A percentile compares a stretch with the other conserved stretches of the same genome.
Evolutionary conservation across 2,329 filamentous ascomycete species (phyloP).

Genomic region (Fonsecaea pugnacius): DNA sequence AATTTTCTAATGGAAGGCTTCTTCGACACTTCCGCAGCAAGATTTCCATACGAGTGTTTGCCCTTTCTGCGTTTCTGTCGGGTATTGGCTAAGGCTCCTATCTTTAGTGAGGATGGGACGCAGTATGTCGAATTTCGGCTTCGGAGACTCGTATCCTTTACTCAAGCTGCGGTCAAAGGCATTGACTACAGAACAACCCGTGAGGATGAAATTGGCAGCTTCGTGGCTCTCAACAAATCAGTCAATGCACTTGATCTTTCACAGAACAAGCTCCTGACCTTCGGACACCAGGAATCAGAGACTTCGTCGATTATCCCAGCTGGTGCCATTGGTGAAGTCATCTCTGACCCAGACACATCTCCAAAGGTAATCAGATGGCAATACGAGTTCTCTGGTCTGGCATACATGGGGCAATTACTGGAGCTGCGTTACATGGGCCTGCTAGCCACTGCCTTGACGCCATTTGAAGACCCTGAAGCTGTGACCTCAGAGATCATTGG

Average conservation of each 20-base stretch:
- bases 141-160: constrained; percentile 72
- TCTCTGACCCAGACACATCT: constrained; percentile 73
- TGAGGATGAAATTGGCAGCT: constrained; percentile 84
- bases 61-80: constrained; percentile 77
- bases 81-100: constrained; percentile 59
- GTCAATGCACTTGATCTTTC: constrained; percentile 56
- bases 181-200: constrained; percentile 79
- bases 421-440: constrained; percentile 54
- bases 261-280: constrained; percentile 37
- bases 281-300: constrained; percentile 36
- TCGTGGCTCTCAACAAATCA: constrained; percentile 65
- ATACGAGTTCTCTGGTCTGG: constrained; percentile 75
- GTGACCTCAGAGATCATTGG: constrained; percentile 74
- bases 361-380: constrained; percentile 76
- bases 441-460: constrained; percentile 53
- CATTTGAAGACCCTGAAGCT: constrained; percentile 60
- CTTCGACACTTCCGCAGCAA: constrained; percentile 70
- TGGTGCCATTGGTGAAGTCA: constrained; percentile 59
- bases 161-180: constrained; percentile 71
- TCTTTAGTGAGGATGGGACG: constrained; percentile 53
- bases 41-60: constrained; percentile 83
- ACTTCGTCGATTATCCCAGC: constrained; percentile 32
- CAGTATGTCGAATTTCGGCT: constrained; percentile 66
- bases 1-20: constrained; percentile 60
- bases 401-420: constrained; percentile 73